Evolutionary conservation across 2,329 filamentous ascomycete genomes (phyloP), one percentile per base, ranked within the genome.

Genomic region (Epichloe baconii): DNA sequence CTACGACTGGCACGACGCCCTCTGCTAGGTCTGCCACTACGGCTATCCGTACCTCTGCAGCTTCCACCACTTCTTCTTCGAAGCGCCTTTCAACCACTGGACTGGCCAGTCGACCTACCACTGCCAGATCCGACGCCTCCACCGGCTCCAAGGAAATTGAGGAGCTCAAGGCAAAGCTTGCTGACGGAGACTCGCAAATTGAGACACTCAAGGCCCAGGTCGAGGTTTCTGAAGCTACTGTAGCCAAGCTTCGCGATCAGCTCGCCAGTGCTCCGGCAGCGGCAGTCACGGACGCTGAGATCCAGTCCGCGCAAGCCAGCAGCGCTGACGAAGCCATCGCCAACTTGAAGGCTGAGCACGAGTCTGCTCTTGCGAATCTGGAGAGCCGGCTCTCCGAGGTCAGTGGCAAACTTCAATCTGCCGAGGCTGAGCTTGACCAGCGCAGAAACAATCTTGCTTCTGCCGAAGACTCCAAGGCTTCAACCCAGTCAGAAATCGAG

Each of bases 121-220:
- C 69, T n/a, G 59, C 69, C 15, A 62, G 61, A 10, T 63, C 66
- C 17, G 66, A 68, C 42, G 63, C 70, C 36, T 68, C 71, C 21
- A 62, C 69, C 15, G 69, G 72, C 7, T 62, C 72, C 19, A 82
- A 79, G 65, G 78, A 80, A 58, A 67, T 78, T 3, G 79, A 83
- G 47, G 74, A 79, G 44, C 69, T 84, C 43, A 83, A 79, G 67
- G 64, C 70, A 7, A 81, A 82, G 64, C 68, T 84, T 21, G 69
- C 71, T 4, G 72, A 77, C 35, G 79, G 77, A 55, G 78, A 83
- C 59, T 63, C 71, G 6, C 76, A 81, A 59, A 75, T 83, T 10
- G 71, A 76, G 50, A 65, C 74, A 12, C 71, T 83, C 34, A 79
- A 78, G 62, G 68, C 70, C 5, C 75, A 83, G 57, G 73, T 83